A percentile compares a stretch with the other conserved stretches of the same genome.
Conservation (phyloP, 805 yeast species). For the Saturnispora besseyi region DNA sequence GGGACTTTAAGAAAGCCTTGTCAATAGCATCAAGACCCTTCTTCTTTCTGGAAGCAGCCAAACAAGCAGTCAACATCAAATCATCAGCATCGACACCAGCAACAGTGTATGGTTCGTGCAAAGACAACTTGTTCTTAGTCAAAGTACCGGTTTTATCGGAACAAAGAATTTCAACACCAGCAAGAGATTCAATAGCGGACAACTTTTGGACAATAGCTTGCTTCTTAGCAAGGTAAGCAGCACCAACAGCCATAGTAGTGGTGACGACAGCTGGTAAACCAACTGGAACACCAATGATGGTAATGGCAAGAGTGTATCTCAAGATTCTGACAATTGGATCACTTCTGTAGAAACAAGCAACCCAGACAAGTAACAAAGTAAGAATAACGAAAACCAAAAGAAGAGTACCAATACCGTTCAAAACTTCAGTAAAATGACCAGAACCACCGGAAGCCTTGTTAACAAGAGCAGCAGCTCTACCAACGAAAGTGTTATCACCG, state of each 20-base stretch:
- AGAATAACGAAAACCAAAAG: slow-evolving; percentile 80
- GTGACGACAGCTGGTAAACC: slow-evolving; percentile 98
- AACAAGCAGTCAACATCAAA: slow-evolving; percentile 93
- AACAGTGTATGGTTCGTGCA: slow-evolving; percentile 96
- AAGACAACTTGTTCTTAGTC: slow-evolving; percentile 92
- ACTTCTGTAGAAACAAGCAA: slow-evolving; percentile 90
- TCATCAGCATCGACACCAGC: slow-evolving; percentile 95
- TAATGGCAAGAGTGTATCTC: slow-evolving; percentile 89
- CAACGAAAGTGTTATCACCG: slow-evolving; percentile 92
- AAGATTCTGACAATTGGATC: slow-evolving; percentile 77
- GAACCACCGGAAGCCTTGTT: slow-evolving; percentile 87
- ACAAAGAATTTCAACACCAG: slow-evolving; percentile 96
- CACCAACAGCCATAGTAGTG: slow-evolving; percentile 99
- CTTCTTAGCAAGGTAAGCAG: slow-evolving; percentile 95
- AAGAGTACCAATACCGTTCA: slow-evolving; percentile 95
- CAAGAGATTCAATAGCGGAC: slow-evolving; percentile 93
- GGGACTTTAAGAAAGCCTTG: no score
- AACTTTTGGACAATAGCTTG: slow-evolving; percentile 95
- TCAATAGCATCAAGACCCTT: no score
- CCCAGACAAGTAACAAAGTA: slow-evolving; percentile 85
- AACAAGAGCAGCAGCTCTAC: slow-evolving; percentile 95
- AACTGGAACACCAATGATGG: slow-evolving; percentile 96
- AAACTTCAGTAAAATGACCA: slow-evolving; percentile 96
- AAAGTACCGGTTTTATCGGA: slow-evolving; percentile 97
- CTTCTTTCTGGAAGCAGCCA: slow-evolving; percentile 30